Evolutionary conservation across 139 green algal species (phyloP), one percentile per base, ranked within the genome.

Genomic region (Protoeuglena noctilucae): DNA sequence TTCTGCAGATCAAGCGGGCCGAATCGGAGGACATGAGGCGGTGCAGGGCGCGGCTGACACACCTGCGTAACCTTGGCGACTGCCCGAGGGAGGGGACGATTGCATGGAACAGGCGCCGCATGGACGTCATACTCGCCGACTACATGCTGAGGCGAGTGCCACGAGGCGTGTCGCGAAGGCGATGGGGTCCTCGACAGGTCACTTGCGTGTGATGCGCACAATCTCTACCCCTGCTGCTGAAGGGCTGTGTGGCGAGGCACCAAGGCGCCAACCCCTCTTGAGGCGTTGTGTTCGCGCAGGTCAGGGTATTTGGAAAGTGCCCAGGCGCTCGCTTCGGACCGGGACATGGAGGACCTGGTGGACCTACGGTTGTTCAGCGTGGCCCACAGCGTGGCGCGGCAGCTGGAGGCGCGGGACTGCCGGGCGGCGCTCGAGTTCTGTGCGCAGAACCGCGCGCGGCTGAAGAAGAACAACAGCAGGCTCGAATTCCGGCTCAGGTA

Each of bases 401-500:
- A 70, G 2, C 72, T 96, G 54, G 48, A 59, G 7, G 40, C 28
- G 7, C 77, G 76, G 39, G 66, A 90, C 54, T 87, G 72, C 64
- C 29, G 43, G 18, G 47, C 48, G 9, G 87, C 87, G 16, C 74
- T 96, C 23, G 63, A 58, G 0, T 96, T 87, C 87, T 94, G 85
- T 53, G 57, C 56, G 2, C 67, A 81, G 28, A 68, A 96, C 56
- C 56, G 58, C 0, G 29, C 47, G 3, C 63, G 69, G 28, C 71
- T 95, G 28, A 66, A 63, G 19, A 95, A 91, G 64, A 55, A 67
- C 47, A 84, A 81, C 55, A 83, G 65, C 65, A 74, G 63, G 48
- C 70, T 96, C 28, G 87, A 95, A 69, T 96, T 96, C 61, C 72
- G 80, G 57, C 71, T 95, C 24, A 56, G 81, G 5, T n/a, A n/a